Evolutionary conservation across 306 rosid species (phyloP), one percentile per base, ranked within the genome.

Genomic region (Lathyrus aphaca): DNA sequence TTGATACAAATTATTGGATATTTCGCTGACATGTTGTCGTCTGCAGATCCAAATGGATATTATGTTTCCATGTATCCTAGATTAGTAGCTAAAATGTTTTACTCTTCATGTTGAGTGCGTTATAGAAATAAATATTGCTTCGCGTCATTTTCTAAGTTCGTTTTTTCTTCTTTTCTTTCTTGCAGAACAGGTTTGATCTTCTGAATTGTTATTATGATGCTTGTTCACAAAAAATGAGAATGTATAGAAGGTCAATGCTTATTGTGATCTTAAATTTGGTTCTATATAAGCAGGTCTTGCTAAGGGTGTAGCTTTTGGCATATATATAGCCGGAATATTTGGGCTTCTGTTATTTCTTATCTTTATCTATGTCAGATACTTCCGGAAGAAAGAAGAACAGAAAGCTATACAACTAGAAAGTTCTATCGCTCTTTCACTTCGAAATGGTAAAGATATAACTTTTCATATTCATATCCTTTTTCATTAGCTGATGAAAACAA

Each of bases 1-100:
- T 27, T 27, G 30, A 27, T 27, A 27, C 30, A 27, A 27, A 27
- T 27, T 3, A 4, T 27, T 27, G 30, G 4, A 27, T 27, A 3
- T 27, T 27, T 0, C 30, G 4, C 30, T 27, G 30, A 1, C 30
- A 27, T 27, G 30, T 27, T 27, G 30, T 27, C 3, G 4, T 4
- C 74, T 75, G 54, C 86, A 86, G 97, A 88, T 86, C 71, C 35
- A 77, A 70, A 73, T 40, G 88, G 85, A 64, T 73, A 79, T 21
- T 21, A 21, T 21, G 23, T 55, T 39, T 64, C 83, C 71, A 73
- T 88, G 71, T 50, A 27, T 18, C 14, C 78, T 3, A 65, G 83
- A 96, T 91, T 69, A 77, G 30, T 27, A 27, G 4, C 30, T 27
- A 21, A 21, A 21, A 21, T 21, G 23, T 21, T 21, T 21, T 21